Evolutionary conservation across 2,329 filamentous ascomycete genomes (phyloP).

Genomic region (Arachnomyces sp.): DNA sequence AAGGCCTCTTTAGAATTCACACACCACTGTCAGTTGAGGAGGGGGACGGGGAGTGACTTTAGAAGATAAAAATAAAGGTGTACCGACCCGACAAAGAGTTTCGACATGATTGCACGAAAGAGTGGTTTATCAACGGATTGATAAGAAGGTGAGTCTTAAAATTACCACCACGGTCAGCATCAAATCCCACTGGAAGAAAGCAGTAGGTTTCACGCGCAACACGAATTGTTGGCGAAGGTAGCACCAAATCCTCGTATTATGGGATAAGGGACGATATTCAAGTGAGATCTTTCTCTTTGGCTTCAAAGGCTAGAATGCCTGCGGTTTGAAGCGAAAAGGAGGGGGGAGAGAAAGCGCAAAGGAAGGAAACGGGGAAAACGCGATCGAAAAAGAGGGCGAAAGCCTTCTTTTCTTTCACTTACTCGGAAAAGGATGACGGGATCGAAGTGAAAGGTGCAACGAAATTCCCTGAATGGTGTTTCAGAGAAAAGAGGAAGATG

Average conservation of each 20-base stretch:
- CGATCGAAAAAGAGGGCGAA: not conserved
- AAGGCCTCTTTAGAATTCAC: conserved; percentile 60
- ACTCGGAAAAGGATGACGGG: not conserved
- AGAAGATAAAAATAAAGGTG: conserved; percentile 7
- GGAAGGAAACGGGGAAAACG: too few species aligned
- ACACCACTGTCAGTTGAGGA: conserved; percentile 14
- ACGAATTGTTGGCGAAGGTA: too few species aligned
- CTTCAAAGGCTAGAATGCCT: too few species aligned
- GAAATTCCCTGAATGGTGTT: not conserved
- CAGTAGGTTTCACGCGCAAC: not conserved
- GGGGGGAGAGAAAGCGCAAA: too few species aligned
- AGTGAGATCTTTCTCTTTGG: too few species aligned
- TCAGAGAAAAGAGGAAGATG: not conserved
- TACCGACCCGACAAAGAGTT: conserved; percentile 87
- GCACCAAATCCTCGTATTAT: not conserved
- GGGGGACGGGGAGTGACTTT: conserved; percentile 9
- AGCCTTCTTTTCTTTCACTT: not conserved
- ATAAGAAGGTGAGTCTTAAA: conserved; percentile 3
- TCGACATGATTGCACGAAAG: conserved; percentile 58
- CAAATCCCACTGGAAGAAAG: conserved; percentile 29
- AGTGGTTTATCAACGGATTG: conserved; percentile 12
- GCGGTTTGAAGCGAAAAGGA: too few species aligned
- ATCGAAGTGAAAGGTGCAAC: not conserved
- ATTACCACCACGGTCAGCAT: conserved; percentile 16
- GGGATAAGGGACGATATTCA: not conserved